Evolutionary conservation across 306 rosid genomes (phyloP).

Genomic region (Rosa persica): DNA sequence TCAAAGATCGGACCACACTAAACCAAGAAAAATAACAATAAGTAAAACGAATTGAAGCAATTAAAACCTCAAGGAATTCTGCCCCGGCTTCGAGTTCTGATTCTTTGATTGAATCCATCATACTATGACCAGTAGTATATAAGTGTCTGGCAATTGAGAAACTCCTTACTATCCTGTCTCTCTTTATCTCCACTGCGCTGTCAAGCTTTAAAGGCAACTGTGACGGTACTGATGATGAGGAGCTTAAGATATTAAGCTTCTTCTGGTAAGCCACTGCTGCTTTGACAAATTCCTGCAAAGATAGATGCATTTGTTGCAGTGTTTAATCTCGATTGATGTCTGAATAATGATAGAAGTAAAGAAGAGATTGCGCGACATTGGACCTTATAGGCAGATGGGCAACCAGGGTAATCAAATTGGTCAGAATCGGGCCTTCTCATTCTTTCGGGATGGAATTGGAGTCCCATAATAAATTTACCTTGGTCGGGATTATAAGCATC

Average conservation of each 20-base stretch:
- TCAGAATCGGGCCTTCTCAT: constrained; percentile 80
- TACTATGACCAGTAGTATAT: constrained; percentile 45
- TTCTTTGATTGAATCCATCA: constrained; percentile 38
- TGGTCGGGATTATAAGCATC: constrained; percentile 88
- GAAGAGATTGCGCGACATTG: not conserved
- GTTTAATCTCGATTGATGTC: not conserved
- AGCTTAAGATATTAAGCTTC: constrained; percentile 41
- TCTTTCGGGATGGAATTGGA: constrained; percentile 91
- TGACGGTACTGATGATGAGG: constrained; percentile 29
- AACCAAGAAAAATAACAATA: not conserved
- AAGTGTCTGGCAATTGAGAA: constrained; percentile 77
- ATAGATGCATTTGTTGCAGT: not conserved
- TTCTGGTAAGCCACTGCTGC: constrained; percentile 80
- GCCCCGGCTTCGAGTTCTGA: constrained; percentile 85
- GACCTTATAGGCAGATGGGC: constrained; percentile 88
- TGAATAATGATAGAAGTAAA: not conserved
- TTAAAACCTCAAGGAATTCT: constrained; percentile 71
- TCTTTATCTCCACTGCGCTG: constrained; percentile 69
- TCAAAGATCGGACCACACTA: not conserved
- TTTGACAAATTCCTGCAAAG: constrained; percentile 79
- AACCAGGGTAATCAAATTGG: constrained; percentile 82
- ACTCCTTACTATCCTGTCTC: constrained; percentile 57
- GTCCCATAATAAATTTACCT: constrained; percentile 93
- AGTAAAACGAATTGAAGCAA: not conserved
- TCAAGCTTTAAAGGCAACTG: constrained; percentile 46